Evolutionary conservation across 2,329 filamentous ascomycete species (phyloP), one percentile per base, ranked within the genome.

Genomic region (Sordariomycetes sp.): DNA sequence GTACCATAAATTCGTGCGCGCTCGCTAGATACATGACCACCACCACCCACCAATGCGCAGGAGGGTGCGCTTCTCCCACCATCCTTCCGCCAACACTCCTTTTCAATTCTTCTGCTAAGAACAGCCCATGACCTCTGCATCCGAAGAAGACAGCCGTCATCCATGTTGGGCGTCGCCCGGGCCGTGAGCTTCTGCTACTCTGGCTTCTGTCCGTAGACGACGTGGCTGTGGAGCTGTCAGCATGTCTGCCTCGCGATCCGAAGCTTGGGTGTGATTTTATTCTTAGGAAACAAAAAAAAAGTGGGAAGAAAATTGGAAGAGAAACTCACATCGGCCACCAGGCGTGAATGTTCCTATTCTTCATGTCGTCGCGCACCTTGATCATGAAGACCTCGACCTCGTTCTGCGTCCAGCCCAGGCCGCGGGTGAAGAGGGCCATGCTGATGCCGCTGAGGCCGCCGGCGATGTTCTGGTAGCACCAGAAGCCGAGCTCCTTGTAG

Each of bases 401-500:
- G 5, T 52, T 42, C 9, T 42, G 31, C 1, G 43, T 44, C 61
- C 61, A 64, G 1, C 55, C 55, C 19, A 59, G 40, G 0, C 42
- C 48, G 19, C 52, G 52, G 1, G 61, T 63, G 32, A 62, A 60
- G 1, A 63, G 40, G 1, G 52, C 54, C 33, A 61, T 45, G n/a
- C 53, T 59, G 8, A 63, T 44, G 0, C 53, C 59, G 0, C 57
- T 55, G 2, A 57, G 40, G 5, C 53, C 58, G 5, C 45, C 46
- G 0, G 49, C 49, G 15, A 61, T 47, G 21, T 59, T 55, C 6
- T 56, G 46, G 18, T 47, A 49, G 12, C 45, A 51, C 48, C 51
- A 59, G 11, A 46, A 42, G 56, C 70, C 71, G 2, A 72, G 46
- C 32, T 72, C 63, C 45, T 74, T 76, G 33, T 67, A 58, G 19